Percentiles rank a stretch among this genome's conserved stretches.
phyloP scores from a whole-genome alignment of 2,329 filamentous ascomycete genomes.

The Beauveria pseudobassiana region DNA sequence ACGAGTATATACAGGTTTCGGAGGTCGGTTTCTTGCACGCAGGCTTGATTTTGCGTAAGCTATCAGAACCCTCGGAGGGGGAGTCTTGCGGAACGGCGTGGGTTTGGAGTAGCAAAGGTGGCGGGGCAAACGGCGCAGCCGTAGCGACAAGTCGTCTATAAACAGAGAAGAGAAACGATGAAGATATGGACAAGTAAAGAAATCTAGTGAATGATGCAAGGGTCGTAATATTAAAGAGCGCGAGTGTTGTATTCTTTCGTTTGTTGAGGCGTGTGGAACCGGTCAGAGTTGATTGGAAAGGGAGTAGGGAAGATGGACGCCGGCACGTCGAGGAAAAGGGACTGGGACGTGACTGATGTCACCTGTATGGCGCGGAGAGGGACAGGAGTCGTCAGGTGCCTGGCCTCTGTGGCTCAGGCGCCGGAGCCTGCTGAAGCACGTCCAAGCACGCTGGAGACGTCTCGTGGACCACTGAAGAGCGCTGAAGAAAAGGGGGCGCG shows the following conservation, averaged over 20 bases:
- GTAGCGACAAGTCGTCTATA: not conserved
- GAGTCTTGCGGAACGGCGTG: not conserved
- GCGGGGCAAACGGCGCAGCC: constrained; percentile 9
- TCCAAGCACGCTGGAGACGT: not conserved
- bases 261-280: not conserved
- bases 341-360: constrained; percentile 10
- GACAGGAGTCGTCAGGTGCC: not conserved
- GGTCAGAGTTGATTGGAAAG: not conserved
- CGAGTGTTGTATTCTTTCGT: not conserved
- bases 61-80: not conserved
- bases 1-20: not conserved
- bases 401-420: not conserved
- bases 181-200: not conserved
- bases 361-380: constrained; percentile 2
- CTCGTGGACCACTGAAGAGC: not conserved
- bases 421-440: not conserved
- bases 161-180: not conserved
- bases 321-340: not conserved
- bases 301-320: not conserved
- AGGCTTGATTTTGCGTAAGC: not conserved
- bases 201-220: constrained; percentile 5
- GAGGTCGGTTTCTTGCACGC: not conserved
- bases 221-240: constrained; percentile 4
- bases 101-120: not conserved
- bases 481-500: not conserved